phyloP scores from a whole-genome alignment of 2,329 filamentous ascomycete genomes.

The Bimuria novae-zelandiae region DNA sequence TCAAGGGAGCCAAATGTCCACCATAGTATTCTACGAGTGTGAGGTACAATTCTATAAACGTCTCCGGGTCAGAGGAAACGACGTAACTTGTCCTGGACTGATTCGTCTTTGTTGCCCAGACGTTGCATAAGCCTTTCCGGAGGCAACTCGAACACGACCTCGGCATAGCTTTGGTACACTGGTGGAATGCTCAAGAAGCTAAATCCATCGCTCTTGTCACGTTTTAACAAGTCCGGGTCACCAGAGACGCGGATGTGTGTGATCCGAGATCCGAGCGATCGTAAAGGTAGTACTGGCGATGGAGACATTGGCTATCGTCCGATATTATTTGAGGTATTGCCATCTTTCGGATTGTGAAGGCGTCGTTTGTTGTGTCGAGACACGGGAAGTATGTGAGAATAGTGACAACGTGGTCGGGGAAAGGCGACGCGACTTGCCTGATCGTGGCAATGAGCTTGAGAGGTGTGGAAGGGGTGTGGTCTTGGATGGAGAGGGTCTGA shows the following conservation, averaged over 20 bases:
- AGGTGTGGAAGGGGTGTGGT: constrained; percentile 14
- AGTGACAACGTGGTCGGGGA: constrained; percentile 14
- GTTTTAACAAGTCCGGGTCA: constrained; percentile 14
- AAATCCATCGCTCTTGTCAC: constrained; percentile 14
- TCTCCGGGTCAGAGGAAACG: constrained; percentile 13
- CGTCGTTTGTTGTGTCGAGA: constrained; percentile 16
- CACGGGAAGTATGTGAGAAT: constrained; percentile 17
- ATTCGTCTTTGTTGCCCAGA: constrained; percentile 11
- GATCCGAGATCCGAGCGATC: constrained; percentile 13
- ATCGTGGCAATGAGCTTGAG: constrained; percentile 17
- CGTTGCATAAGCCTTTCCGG: constrained; percentile 12
- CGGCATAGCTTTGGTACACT: constrained; percentile 11
- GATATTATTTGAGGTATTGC: too few species aligned
- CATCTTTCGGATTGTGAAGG: too few species aligned
- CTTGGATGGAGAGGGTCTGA: constrained; percentile 15
- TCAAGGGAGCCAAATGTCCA: constrained; percentile 18
- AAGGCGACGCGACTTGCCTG: constrained; percentile 13
- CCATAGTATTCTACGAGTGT: constrained; percentile 15
- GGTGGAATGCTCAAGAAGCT: constrained; percentile 16
- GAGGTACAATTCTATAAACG: too few species aligned
- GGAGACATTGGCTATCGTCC: constrained; percentile 13
- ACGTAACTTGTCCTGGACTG: constrained; percentile 14
- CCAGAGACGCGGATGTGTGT: constrained; percentile 13
- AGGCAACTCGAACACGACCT: constrained; percentile 14
- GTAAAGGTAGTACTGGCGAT: constrained; percentile 15